Evolutionary conservation across 257 asterid genomes (phyloP), one percentile per base, ranked within the genome.

Genomic region (Perilla frutescens): DNA sequence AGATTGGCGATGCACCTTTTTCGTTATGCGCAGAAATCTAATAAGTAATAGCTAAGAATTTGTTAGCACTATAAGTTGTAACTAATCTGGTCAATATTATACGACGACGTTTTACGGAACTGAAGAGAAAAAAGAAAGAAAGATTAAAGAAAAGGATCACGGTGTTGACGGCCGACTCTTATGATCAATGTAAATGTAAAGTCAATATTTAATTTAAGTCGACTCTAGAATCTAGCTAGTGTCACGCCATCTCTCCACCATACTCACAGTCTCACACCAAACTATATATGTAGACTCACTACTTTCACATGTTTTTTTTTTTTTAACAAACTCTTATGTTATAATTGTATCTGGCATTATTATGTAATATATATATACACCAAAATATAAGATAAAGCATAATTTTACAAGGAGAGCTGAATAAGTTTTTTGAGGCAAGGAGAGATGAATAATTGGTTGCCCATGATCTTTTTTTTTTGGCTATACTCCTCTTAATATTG

Each of bases 131-230:
- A 26, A 44, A 1, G 13, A 60, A 26, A 50, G 7, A 20, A 37
- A 58, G 56, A 68, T 51, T 37, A 31, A 34, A 60, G 9, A 14
- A 62, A 51, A 63, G 47, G 15, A 51, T 50, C 71, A 72, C 56
- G 64, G 48, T 53, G 64, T 62, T 61, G 62, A 39, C 65, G 40
- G 62, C 32, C 40, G 71, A 39, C 77, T 62, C 8, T 20, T 14
- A 3, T 8, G 12, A 70, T 53, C 4, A 34, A 34, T 62, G 29
- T 39, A 15, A 10, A 15, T 4, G 29, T 29, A 50, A 12, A 62
- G 59, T 72, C 63, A 62, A 72, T 5, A 36, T 60, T 71, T 34
- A 71, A 15, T 36, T 70, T 55, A 4, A 51, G 7, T 31, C 41
- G 26, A 20, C 26, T 20, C 26, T 20, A 20, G 26, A 20, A 20